Evolutionary conservation across 192 early-diverging fungal species (phyloP).

Genomic region (Coemansia asiatica): DNA sequence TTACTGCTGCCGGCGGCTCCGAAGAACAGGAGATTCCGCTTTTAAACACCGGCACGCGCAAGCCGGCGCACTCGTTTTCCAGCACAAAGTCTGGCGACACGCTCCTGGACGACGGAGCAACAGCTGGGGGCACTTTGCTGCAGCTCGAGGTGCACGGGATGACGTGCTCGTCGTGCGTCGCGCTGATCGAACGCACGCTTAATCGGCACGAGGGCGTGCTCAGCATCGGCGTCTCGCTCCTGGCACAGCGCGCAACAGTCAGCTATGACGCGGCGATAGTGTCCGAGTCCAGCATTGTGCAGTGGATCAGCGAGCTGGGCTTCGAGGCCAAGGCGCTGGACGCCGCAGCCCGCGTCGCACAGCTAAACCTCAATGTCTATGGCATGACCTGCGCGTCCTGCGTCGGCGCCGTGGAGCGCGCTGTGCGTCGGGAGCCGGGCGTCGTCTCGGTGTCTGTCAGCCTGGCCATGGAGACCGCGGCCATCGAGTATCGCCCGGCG

Average conservation of each 20-base stretch:
- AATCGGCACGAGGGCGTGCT: conserved; percentile 60
- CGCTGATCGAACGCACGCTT: conserved; percentile 75
- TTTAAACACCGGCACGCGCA: neutral
- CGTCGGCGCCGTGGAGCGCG: conserved; percentile 75
- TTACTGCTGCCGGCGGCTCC: neutral
- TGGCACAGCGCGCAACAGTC: conserved; percentile 79
- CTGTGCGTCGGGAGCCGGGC: conserved; percentile 29
- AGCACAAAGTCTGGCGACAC: conserved; percentile 47
- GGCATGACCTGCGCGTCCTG: conserved; percentile 92
- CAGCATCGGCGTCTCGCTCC: conserved; percentile 77
- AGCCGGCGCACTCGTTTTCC: conserved; percentile 17
- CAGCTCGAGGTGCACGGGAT: conserved; percentile 83
- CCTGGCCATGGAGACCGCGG: conserved; percentile 73
- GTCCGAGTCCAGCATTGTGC: conserved; percentile 56
- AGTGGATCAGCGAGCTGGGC: conserved; percentile 69
- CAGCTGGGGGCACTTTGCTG: conserved; percentile 18
- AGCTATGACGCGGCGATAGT: conserved; percentile 59
- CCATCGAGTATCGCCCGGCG: conserved; percentile 67
- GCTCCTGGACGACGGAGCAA: conserved; percentile 18
- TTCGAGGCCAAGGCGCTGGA: conserved; percentile 67
- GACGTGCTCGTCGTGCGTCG: conserved; percentile 95
- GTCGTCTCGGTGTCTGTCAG: conserved; percentile 70
- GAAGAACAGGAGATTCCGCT: conserved; percentile 4
- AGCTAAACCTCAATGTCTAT: conserved; percentile 76
- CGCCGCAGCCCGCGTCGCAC: conserved; percentile 49